Evolutionary conservation across 208 protist species (phyloP).

Genomic region (Herpetomonas tarakana): DNA sequence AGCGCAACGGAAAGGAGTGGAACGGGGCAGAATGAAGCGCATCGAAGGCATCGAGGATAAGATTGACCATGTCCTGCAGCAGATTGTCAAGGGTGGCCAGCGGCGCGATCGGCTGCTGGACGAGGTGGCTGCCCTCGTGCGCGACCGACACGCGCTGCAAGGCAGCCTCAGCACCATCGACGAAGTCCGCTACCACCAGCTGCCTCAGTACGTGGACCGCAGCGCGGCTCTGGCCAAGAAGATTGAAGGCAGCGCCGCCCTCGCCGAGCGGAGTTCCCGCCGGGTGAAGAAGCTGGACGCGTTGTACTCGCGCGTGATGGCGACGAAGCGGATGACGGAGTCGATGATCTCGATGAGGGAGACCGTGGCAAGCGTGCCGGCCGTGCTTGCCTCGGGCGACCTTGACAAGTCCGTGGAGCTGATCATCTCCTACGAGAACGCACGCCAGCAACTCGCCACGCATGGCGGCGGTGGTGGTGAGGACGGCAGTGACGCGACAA

Average conservation of each 20-base stretch:
- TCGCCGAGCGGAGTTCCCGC: slow-evolving; percentile 51
- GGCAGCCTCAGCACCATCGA: slow-evolving; percentile 30
- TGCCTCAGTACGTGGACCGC: slow-evolving; percentile 45
- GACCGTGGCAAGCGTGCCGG: slow-evolving; percentile 25
- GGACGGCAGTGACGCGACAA: neutral
- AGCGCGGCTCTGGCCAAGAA: slow-evolving; percentile 39
- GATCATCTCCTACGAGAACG: slow-evolving; percentile 61
- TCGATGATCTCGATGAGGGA: slow-evolving; percentile 45
- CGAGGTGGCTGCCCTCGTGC: slow-evolving; percentile 29
- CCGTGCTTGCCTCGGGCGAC: slow-evolving; percentile 32
- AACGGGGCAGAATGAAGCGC: slow-evolving; percentile 23
- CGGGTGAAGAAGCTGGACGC: slow-evolving; percentile 41
- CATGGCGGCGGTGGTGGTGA: neutral
- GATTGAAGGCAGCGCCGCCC: slow-evolving; percentile 40
- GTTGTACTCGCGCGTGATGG: slow-evolving; percentile 53
- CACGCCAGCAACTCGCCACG: slow-evolving; percentile 28
- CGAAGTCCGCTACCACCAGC: slow-evolving; percentile 34
- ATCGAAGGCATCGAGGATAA: slow-evolving; percentile 53
- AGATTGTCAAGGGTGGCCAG: slow-evolving; percentile 37
- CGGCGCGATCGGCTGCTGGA: slow-evolving; percentile 42
- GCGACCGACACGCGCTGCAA: slow-evolving; percentile 18
- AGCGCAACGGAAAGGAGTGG: no score
- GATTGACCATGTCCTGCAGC: slow-evolving; percentile 46
- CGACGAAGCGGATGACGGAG: slow-evolving; percentile 40
- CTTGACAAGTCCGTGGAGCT: slow-evolving; percentile 52